Evolutionary conservation across 495 filamentous ascomycete species (phyloP).

Genomic region (Aspergillus diversus): DNA sequence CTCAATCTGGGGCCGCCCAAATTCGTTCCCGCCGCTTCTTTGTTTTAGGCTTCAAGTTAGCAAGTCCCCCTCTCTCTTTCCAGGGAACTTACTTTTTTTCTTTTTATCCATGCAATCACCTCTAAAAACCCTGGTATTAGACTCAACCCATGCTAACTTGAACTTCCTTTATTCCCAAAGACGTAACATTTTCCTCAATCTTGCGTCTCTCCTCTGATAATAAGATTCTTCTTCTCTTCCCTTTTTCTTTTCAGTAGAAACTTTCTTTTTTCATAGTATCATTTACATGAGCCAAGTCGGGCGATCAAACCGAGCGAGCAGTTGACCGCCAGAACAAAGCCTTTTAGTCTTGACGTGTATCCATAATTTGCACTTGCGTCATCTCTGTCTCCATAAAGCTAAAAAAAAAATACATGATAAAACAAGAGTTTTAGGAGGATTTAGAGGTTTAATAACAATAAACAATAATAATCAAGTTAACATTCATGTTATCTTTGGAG

Average conservation of each 20-base stretch:
- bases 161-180: too few relatives aligned
- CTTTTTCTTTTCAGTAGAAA: too few relatives aligned
- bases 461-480: too few relatives aligned
- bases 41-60: constrained; percentile 21
- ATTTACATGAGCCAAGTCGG: neutral
- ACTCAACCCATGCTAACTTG: too few relatives aligned
- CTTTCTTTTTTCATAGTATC: neutral
- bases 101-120: neutral
- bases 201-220: neutral
- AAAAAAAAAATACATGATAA: too few relatives aligned
- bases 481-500: too few relatives aligned
- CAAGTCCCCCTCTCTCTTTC: constrained; percentile 6
- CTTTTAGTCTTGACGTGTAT: neutral
- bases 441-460: too few relatives aligned
- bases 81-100: neutral
- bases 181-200: neutral
- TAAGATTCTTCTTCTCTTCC: neutral
- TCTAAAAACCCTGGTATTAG: too few relatives aligned
- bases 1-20: constrained; percentile 21
- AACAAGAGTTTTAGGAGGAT: too few relatives aligned
- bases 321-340: constrained; percentile 8
- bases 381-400: neutral
- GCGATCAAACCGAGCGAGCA: neutral
- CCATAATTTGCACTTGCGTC: constrained; percentile 10
- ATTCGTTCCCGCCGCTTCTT: constrained; percentile 22